Base-by-base conservation (phyloP, 129 eudicot genomes). In the Ambrosia trifida region DNA sequence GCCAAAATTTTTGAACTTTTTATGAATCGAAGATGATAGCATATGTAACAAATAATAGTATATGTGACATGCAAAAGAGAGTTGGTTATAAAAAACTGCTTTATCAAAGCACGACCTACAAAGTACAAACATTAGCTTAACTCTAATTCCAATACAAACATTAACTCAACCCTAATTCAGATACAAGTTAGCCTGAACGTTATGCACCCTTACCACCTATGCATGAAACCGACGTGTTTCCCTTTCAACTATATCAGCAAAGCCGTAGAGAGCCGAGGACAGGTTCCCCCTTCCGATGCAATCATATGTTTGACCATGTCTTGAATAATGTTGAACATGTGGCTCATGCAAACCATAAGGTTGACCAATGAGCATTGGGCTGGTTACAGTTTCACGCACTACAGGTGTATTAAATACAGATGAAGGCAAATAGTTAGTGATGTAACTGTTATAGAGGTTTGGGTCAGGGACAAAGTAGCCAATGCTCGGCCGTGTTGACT, bases 261-360 rank as follows among this genome's bases (percentile, higher is more conserved):
- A 84, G 46, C 78, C 62, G 47, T 87, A 87, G 8, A 87, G 85
- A 82, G 86, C 87, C 33, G 84, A 71, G 24, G 72, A 60, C 14
- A 83, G 47, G 69, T 58, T 52, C 66, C 80, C 79, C 49, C 77
- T 68, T 20, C 67, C 50, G 13, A 17, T 65, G 28, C 41, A 47
- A 57, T 64, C 72, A 56, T 73, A 72, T 13, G 45, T 31, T 59
- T 45, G 79, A 52, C 81, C 51, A 47, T 62, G 74, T 45, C 82
- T 49, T 24, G 58, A 73, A 51, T 67, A 68, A 11, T 64, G 62
- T 43, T 66, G 85, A 74, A 74, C 24, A 47, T 40, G 20, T 60
- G 66, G 69, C 17, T 63, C 83, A 32, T 44, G 78, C 75, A 64
- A 45, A 40, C 72, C 68, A 43, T 81, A 79, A 7, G 77, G 69